Evolutionary conservation across 352 stramenopile species (phyloP).

Genomic region (Thraustotheca clavata): DNA sequence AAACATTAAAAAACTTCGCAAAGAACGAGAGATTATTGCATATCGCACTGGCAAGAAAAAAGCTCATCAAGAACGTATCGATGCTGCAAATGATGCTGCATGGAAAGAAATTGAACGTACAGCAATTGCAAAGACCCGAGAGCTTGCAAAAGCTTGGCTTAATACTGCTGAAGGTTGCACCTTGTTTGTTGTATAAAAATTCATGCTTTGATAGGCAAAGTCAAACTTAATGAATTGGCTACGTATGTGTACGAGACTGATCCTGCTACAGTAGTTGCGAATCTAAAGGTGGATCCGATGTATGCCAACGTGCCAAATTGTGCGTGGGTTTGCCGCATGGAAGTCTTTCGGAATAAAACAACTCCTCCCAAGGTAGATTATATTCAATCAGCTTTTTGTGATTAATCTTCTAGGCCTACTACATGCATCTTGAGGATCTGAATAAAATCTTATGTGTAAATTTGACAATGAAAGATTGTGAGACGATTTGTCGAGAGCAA

Average conservation of each 20-base stretch:
- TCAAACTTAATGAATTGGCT: conserved; percentile 29
- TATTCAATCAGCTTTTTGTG: conserved; percentile 14
- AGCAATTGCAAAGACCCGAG: conserved; percentile 37
- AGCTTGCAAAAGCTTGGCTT: conserved; percentile 38
- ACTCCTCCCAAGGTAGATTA: conserved; percentile 36
- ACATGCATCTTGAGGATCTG: conserved; percentile 49
- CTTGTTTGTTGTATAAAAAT: background rate
- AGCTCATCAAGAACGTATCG: conserved; percentile 21
- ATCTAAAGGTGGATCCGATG: conserved; percentile 33
- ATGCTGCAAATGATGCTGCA: conserved; percentile 29
- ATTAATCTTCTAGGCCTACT: conserved; percentile 22
- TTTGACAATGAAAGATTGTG: conserved; percentile 55
- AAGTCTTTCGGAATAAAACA: conserved; percentile 33
- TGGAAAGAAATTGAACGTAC: conserved; percentile 41
- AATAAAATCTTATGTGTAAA: conserved; percentile 64
- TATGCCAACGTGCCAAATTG: conserved; percentile 31
- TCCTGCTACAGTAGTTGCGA: conserved; percentile 34
- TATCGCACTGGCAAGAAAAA: conserved; percentile 38
- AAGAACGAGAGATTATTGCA: conserved; percentile 37
- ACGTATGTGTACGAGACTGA: conserved; percentile 48
- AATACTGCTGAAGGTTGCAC: conserved; percentile 24
- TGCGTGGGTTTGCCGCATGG: conserved; percentile 48
- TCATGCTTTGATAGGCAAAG: background rate
- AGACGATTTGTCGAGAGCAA: conserved; percentile 46
- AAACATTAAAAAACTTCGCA: conserved; percentile 33